A percentile compares a stretch with the other conserved stretches of the same genome.
Evolutionary conservation across 208 protist species (phyloP).

Genomic region (Trypanosoma melophagium): DNA sequence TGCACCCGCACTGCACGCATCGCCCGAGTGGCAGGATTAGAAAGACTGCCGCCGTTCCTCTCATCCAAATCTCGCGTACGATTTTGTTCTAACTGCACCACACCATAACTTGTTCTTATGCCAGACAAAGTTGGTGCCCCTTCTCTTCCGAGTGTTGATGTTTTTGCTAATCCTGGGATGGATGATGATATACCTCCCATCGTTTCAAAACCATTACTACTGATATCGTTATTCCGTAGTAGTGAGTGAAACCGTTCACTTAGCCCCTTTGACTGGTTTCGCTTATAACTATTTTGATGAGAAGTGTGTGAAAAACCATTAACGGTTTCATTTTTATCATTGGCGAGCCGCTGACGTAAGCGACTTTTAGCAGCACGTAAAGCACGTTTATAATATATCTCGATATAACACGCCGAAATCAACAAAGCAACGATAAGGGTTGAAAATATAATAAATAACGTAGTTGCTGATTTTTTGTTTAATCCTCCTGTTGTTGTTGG

Average conservation of each 20-base stretch:
- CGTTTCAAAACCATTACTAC: no score
- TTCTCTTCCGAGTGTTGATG: no score
- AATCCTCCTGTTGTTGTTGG: conserved; percentile 30
- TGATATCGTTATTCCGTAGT: neutral
- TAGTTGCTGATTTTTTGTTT: conserved; percentile 44
- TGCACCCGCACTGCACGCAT: conserved; percentile 2
- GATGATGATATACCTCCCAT: no score
- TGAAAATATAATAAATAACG: conserved; percentile 65
- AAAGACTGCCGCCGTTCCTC: conserved; percentile 7
- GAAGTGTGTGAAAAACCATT: no score
- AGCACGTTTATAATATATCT: conserved; percentile 66
- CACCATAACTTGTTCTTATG: conserved; percentile 63
- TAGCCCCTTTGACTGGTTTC: neutral
- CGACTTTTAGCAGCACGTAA: conserved; percentile 74
- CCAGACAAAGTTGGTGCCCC: neutral
- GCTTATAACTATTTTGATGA: no score
- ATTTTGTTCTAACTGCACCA: conserved; percentile 50
- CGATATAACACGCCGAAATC: conserved; percentile 53
- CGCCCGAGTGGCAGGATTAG: conserved; percentile 11
- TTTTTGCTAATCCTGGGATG: no score
- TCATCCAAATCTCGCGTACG: conserved; percentile 37
- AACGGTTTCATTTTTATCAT: conserved; percentile 24
- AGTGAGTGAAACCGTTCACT: conserved; percentile 2
- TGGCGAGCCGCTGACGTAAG: conserved; percentile 40
- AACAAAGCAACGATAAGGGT: conserved; percentile 55